phyloP scores from a whole-genome alignment of 208 protist species.

The Trypanosoma lewisi region DNA sequence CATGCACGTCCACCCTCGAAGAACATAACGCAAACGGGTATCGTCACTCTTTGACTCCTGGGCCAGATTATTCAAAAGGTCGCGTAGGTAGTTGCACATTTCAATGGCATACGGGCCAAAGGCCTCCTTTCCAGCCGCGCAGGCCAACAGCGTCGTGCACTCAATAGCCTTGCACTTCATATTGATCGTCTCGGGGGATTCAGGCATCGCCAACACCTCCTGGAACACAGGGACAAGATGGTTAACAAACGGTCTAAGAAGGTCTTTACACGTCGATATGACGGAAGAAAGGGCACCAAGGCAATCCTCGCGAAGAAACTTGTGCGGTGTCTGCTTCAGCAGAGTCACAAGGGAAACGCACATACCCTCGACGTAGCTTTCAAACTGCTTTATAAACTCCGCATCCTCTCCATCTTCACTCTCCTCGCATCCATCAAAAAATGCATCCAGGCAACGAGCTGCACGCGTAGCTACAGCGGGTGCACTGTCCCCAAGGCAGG shows the following conservation, averaged over 20 bases:
- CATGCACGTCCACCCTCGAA: conserved; percentile 90
- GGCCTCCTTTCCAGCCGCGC: conserved; percentile 64
- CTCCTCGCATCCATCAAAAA: conserved; percentile 59
- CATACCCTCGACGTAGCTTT: conserved; percentile 57
- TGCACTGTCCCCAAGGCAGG: conserved; percentile 52
- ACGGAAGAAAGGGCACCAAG: conserved; percentile 75
- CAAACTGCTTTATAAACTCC: conserved; percentile 25
- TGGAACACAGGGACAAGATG: conserved; percentile 73
- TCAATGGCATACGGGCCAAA: conserved; percentile 65
- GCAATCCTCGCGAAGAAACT: conserved; percentile 64
- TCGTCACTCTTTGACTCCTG: conserved; percentile 58
- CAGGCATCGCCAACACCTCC: conserved; percentile 61
- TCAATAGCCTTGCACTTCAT: conserved; percentile 86
- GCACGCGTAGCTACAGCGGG: conserved; percentile 67
- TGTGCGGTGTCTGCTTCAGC: conserved; percentile 36
- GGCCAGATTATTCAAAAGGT: conserved; percentile 27
- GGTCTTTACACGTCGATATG: conserved; percentile 55
- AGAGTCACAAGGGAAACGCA: conserved; percentile 56
- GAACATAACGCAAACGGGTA: conserved; percentile 61
- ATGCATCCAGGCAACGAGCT: conserved; percentile 59
- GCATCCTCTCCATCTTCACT: conserved; percentile 55
- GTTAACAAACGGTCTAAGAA: conserved; percentile 57
- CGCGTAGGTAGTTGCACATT: conserved; percentile 75
- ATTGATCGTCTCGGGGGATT: conserved; percentile 49
- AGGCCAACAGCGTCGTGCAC: conserved; percentile 80